phyloP scores from a whole-genome alignment of 2,329 filamentous ascomycete species.

The Cladosporium sp. region DNA sequence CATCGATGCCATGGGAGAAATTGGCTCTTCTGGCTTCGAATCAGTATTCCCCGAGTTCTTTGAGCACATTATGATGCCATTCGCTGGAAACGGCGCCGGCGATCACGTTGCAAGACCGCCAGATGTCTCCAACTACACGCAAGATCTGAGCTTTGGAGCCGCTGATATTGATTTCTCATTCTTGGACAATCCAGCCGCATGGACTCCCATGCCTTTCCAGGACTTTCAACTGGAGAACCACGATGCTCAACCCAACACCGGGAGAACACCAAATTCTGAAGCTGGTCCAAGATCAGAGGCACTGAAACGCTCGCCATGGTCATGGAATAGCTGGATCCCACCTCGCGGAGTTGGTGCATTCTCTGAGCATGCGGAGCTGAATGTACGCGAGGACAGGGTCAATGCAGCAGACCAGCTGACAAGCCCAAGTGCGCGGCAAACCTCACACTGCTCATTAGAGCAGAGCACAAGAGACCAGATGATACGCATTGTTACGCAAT shows the following conservation, averaged over 20 bases:
- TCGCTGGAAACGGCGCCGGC: slow-evolving; percentile 2
- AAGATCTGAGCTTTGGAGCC: slow-evolving; percentile 21
- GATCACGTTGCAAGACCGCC: slow-evolving; percentile 16
- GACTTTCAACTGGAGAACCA: neutral
- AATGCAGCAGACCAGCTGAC: slow-evolving; percentile 22
- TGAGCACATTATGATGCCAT: slow-evolving; percentile 27
- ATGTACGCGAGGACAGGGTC: slow-evolving; percentile 21
- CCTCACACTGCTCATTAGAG: slow-evolving; percentile 20
- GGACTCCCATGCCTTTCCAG: slow-evolving; percentile 2
- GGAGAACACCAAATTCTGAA: slow-evolving; percentile 6
- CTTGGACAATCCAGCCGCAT: slow-evolving; percentile 14
- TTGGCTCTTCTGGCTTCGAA: slow-evolving; percentile 1
- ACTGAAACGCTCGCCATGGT: slow-evolving; percentile 23
- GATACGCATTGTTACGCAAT: slow-evolving; percentile 24
- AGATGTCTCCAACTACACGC: slow-evolving; percentile 24
- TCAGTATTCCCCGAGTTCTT: slow-evolving; percentile 27
- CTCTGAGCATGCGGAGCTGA: slow-evolving; percentile 22
- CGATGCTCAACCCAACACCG: neutral
- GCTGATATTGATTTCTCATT: slow-evolving; percentile 25
- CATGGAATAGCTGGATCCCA: slow-evolving; percentile 26
- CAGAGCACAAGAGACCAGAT: slow-evolving; percentile 23
- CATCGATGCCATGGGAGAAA: neutral
- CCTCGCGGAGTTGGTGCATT: slow-evolving; percentile 19
- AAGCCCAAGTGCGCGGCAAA: slow-evolving; percentile 18
- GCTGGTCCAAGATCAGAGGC: slow-evolving; percentile 20